A percentile compares a stretch with the other conserved stretches of the same genome.
These are phyloP conservation scores for Diplodia seriata DNA, from an alignment of 2,329 filamentous ascomycete species.

Conservation along the genomic window DNA sequence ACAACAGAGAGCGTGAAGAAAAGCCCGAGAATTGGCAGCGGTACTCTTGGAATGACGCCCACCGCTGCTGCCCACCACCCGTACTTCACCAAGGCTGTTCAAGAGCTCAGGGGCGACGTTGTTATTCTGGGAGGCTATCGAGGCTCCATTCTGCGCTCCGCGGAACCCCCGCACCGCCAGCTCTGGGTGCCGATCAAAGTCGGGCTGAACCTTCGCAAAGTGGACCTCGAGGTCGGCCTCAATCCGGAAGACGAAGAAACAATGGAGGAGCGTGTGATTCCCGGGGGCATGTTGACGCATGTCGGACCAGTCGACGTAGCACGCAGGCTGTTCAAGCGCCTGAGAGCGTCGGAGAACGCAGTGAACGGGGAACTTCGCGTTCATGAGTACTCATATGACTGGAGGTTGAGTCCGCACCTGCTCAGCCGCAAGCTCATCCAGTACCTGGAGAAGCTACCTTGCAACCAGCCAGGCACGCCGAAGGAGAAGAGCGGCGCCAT, in stretches of 20 bases:
- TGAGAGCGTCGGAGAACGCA: constrained; percentile 76
- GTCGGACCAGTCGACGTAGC: constrained; percentile 93
- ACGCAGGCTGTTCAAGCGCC: constrained; percentile 77
- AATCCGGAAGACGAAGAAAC: constrained; percentile 80
- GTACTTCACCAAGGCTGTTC: constrained; percentile 64
- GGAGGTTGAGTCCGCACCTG: constrained; percentile 82
- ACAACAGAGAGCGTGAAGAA: constrained; percentile 18
- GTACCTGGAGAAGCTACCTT: constrained; percentile 77
- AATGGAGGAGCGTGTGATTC: constrained; percentile 82
- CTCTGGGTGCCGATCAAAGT: constrained; percentile 95
- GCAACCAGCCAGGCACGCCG: constrained; percentile 67
- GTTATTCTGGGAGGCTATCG: constrained; percentile 90
- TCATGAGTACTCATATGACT: constrained; percentile 94
- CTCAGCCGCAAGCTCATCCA: constrained; percentile 74
- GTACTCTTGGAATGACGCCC: constrained; percentile 34
- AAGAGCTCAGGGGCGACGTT: constrained; percentile 79
- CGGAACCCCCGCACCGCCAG: constrained; percentile 81
- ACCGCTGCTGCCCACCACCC: constrained; percentile 52
- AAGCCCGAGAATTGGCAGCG: constrained; percentile 8
- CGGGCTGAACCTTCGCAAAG: constrained; percentile 87
- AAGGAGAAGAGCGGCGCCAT: constrained; percentile 70
- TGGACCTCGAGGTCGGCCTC: constrained; percentile 86
- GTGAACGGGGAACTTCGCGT: constrained; percentile 74
- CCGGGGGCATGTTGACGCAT: constrained; percentile 87
- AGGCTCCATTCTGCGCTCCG: constrained; percentile 86